Base-by-base conservation (phyloP, 2,329 filamentous ascomycete species). In the Fusarium verrucosum region DNA sequence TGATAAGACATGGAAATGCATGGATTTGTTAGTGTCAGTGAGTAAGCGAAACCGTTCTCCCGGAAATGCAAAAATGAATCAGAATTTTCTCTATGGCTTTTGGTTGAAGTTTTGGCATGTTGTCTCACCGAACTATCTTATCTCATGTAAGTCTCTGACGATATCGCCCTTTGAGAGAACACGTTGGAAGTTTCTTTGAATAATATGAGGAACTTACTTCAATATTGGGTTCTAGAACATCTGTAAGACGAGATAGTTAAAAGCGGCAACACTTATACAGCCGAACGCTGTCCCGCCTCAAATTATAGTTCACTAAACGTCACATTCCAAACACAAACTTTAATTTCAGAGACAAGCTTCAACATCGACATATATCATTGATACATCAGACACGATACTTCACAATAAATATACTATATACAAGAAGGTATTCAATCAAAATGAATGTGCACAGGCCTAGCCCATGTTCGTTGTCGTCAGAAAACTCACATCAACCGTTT, bases 361-460 rank as follows among this genome's bases (percentile, higher is more conserved):
- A 23, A 26, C n/a, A 32, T 43, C 41, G 20, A 26, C 50, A 40
- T 59, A 26, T 57, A 36, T 51, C 45, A 45, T 60, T 46, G 23
- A 57, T 32, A 46, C 52, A 35, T 43, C 14, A 53, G 10, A 38
- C 16, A 37, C 19, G 30, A 33, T 32, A 30, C 36, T 23, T 26
- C 25, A 58, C 38, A 36, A 16, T 38, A 53, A 58, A 58, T 51
- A 14, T 45, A 46, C 23, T 63, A 52, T 63, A 25, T 33, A 63
- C 43, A 57, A 62, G 25, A 58, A 62, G 13, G 32, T 44, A 50
- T 38, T 32, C 53, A 44, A 53, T 30, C 22, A 45, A 46, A 28
- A 32, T 10, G 17, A 36, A n/a, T 38, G 20, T 30, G 22, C 30
- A 32, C 19, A 28, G 14, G 16, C 14, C 49, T 19, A 44, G 33